These are phyloP conservation scores for Kluyveromyces sp. DNA, from an alignment of 1,139 yeast genomes.

Conservation along the genomic window DNA sequence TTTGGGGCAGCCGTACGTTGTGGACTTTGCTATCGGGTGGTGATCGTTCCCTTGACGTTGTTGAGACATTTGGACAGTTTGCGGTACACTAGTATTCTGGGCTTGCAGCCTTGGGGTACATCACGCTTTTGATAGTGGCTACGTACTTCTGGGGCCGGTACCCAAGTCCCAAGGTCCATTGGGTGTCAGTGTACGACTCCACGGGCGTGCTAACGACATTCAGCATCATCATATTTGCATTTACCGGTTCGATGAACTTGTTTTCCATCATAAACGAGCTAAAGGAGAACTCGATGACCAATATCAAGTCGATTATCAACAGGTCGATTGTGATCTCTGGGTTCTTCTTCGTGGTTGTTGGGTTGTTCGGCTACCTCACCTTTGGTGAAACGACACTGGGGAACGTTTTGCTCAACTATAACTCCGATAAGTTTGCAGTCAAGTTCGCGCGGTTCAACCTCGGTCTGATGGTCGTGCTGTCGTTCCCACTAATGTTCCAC, in stretches of 20 bases:
- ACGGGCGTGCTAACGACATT: conserved; percentile 68
- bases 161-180: conserved; percentile 31
- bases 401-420: conserved; percentile 67
- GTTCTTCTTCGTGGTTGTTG: conserved; percentile 58
- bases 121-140: conserved; percentile 62
- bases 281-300: conserved; percentile 43
- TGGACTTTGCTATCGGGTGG: conserved; percentile 65
- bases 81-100: conserved; percentile 80
- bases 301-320: conserved; percentile 46
- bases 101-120: conserved; percentile 68
- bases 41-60: conserved; percentile 66
- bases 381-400: conserved; percentile 76
- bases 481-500: conserved; percentile 88
- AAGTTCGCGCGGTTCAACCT: conserved; percentile 63
- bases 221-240: conserved; percentile 91
- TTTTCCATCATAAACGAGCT: conserved; percentile 85
- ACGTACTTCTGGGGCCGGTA: conserved; percentile 41
- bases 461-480: conserved; percentile 74
- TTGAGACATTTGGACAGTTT: conserved; percentile 72
- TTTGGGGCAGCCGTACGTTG: conserved; percentile 36
- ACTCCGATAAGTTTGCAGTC: conserved; percentile 31
- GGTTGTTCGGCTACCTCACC: conserved; percentile 76
- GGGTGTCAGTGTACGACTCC: conserved; percentile 46
- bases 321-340: conserved; percentile 52
- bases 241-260: conserved; percentile 92